Percentiles rank a stretch among this genome's conserved stretches.
Conservation (phyloP, 176 grass and related monocot species). For the Eremochloa ophiuroides region DNA sequence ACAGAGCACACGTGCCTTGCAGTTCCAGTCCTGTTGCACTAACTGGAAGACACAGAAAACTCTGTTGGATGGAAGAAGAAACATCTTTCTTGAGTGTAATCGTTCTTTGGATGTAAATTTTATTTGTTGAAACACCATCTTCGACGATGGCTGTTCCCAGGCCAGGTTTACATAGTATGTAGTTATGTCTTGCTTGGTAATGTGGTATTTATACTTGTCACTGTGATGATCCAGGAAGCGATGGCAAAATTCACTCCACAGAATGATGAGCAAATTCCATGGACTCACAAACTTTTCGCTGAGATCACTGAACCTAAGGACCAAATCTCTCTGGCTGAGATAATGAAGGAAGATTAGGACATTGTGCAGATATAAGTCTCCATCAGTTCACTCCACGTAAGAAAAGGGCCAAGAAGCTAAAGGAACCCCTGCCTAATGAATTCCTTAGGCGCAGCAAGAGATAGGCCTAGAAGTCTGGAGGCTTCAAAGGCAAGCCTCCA, state of each 20-base stretch:
- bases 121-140: conserved; percentile 12
- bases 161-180: not conserved
- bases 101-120: conserved; percentile 1
- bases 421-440: too few relatives aligned
- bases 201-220: conserved; percentile 21
- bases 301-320: too few relatives aligned
- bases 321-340: too few relatives aligned
- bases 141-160: not conserved
- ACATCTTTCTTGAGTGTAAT: conserved; percentile 50
- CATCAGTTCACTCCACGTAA: too few relatives aligned
- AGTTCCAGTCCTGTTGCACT: conserved; percentile 52
- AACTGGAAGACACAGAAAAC: conserved; percentile 34
- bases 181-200: not conserved
- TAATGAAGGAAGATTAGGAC: too few relatives aligned
- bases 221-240: conserved; percentile 43
- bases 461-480: too few relatives aligned
- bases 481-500: too few relatives aligned
- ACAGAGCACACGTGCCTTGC: conserved; percentile 28
- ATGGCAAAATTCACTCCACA: conserved; percentile 31
- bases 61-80: conserved; percentile 54
- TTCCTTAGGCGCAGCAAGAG: too few relatives aligned
- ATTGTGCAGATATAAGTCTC: too few relatives aligned
- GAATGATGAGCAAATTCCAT: conserved; percentile 30
- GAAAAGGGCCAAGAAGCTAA: too few relatives aligned
- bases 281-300: conserved; percentile 51